Conservation (phyloP, 257 asterid species). For the Fraxinus anomala region DNA sequence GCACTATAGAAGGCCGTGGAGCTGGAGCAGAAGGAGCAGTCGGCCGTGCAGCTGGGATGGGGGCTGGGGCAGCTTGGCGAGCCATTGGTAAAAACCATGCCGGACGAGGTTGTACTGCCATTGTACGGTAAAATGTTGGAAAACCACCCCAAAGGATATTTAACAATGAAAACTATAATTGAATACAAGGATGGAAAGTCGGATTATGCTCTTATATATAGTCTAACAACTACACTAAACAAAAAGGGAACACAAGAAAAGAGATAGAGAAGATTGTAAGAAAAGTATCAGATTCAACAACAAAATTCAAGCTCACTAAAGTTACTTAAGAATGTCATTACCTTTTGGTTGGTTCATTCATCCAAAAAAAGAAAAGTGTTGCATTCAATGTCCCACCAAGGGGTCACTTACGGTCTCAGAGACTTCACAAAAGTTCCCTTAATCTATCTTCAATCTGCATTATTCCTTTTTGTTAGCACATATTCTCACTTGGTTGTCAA, state of each 20-base stretch:
- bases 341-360: conserved; percentile 20
- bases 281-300: conserved; percentile 43
- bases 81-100: conserved; percentile 18
- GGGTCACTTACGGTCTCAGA: not conserved
- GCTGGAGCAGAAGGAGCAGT: not conserved
- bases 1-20: conserved; percentile 22
- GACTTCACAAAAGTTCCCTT: not conserved
- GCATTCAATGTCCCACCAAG: not conserved
- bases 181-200: not conserved
- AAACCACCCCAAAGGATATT: not conserved
- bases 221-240: not conserved
- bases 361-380: not conserved
- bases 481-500: not conserved
- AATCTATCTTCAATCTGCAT: not conserved
- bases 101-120: conserved; percentile 28
- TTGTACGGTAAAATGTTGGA: conserved; percentile 3
- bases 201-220: conserved; percentile 12
- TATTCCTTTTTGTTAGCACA: not conserved
- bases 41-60: not conserved
- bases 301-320: conserved; percentile 14
- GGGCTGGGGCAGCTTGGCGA: not conserved
- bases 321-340: conserved; percentile 30
- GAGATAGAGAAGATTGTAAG: not conserved
- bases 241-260: not conserved
- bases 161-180: not conserved